A percentile compares a stretch with the other conserved stretches of the same genome.
phyloP scores from a whole-genome alignment of 768 basidiomycete genomes.

The Rubroboletus pulcherrimus region DNA sequence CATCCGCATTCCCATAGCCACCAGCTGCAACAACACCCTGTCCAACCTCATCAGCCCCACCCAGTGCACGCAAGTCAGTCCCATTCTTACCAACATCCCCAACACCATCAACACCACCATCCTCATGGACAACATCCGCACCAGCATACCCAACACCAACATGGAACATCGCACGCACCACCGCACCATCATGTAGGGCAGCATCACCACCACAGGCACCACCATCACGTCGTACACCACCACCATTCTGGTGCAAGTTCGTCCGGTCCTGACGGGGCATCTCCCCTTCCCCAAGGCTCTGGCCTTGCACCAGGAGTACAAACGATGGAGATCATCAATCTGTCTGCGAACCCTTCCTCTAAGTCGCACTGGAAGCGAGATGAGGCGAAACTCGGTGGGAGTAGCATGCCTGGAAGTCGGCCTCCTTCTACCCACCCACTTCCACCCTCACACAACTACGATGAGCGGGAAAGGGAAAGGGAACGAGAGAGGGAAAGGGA shows the following conservation, averaged over 20 bases:
- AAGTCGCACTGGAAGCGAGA: conserved; percentile 41
- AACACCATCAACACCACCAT: conserved; percentile 26
- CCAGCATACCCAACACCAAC: conserved; percentile 33
- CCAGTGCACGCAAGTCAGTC: conserved; percentile 27
- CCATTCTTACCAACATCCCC: conserved; percentile 33
- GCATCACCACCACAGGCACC: conserved; percentile 46
- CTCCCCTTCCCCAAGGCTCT: conserved; percentile 34
- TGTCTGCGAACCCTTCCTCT: conserved; percentile 33
- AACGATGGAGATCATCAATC: conserved; percentile 50
- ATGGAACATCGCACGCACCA: conserved; percentile 31
- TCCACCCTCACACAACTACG: conserved; percentile 25
- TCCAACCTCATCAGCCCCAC: conserved; percentile 26
- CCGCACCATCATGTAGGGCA: conserved; percentile 45
- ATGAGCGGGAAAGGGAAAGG: conserved; percentile 26
- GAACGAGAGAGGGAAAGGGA: conserved; percentile 29
- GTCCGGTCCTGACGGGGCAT: conserved; percentile 26
- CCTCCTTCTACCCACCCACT: conserved; percentile 39
- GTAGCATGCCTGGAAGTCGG: conserved; percentile 31
- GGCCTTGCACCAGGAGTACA: conserved; percentile 37
- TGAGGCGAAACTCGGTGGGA: conserved; percentile 23
- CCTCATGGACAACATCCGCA: conserved; percentile 29
- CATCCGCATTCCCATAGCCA: conserved; percentile 35
- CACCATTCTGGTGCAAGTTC: conserved; percentile 39
- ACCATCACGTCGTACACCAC: conserved; percentile 45
- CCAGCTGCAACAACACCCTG: conserved; percentile 26